Percentiles rank a stretch among this genome's conserved stretches.
These are phyloP conservation scores for Hirschfeldia incana DNA, from an alignment of 345 rosid species.

Conservation along the genomic window DNA sequence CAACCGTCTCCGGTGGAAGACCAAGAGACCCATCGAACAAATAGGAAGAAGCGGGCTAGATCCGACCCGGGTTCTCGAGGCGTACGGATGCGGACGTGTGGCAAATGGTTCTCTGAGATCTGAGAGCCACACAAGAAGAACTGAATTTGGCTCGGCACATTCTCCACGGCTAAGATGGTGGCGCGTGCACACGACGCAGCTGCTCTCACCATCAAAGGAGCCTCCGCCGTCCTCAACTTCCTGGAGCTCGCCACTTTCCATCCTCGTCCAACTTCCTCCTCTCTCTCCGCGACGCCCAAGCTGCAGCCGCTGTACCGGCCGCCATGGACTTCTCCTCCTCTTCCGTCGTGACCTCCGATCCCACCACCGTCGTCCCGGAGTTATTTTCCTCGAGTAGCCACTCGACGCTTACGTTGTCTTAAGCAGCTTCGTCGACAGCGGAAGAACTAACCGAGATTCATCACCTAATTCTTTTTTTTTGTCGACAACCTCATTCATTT, in stretches of 20 bases:
- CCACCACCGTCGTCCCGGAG: constrained; percentile 3
- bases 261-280: too few relatives aligned
- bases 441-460: too few relatives aligned
- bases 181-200: too few relatives aligned
- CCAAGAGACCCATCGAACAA: constrained; percentile 5
- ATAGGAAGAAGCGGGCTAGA: constrained; percentile 40
- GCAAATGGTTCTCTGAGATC: constrained; percentile 99
- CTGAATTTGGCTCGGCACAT: constrained; percentile 97
- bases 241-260: too few relatives aligned
- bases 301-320: constrained; percentile 87
- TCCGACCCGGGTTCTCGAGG: constrained; percentile 65
- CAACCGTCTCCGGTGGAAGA: constrained; percentile 16
- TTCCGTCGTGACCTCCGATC: background rate
- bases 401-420: too few relatives aligned
- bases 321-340: constrained; percentile 52
- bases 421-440: too few relatives aligned
- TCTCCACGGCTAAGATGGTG: too few relatives aligned
- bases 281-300: constrained; percentile 87
- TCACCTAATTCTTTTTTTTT: background rate
- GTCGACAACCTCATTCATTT: too few relatives aligned
- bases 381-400: constrained; percentile 13
- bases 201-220: too few relatives aligned
- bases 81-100: constrained; percentile 93
- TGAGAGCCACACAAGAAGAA: constrained; percentile 90
- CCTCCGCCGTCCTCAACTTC: too few relatives aligned